These are phyloP conservation scores for Glycine tomentella DNA, from an alignment of 306 rosid genomes.

Conservation along the genomic window DNA sequence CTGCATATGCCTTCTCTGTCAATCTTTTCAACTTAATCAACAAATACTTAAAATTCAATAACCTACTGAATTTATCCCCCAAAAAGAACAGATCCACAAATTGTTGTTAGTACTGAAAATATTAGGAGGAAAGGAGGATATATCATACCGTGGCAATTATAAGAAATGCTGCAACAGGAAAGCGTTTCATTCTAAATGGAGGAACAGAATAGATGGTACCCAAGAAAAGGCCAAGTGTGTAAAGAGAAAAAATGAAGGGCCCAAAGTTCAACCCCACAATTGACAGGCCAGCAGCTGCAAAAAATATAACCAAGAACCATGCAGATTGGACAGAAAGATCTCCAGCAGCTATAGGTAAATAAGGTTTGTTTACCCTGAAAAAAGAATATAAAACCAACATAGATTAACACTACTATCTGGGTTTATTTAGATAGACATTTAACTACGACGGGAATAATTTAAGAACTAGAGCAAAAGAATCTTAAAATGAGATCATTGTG, in stretches of 20 bases:
- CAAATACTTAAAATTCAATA: conserved; percentile 30
- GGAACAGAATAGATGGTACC: conserved; percentile 97
- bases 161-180: conserved; percentile 95
- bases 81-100: not conserved
- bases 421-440: not conserved
- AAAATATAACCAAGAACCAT: conserved; percentile 87
- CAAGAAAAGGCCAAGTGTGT: conserved; percentile 83
- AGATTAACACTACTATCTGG: conserved; percentile 33
- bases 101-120: conserved; percentile 17
- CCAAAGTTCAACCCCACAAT: conserved; percentile 88
- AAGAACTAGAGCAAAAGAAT: conserved; percentile 1
- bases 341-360: conserved; percentile 97
- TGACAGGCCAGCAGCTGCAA: conserved; percentile 78
- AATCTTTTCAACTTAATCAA: conserved; percentile 41
- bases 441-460: not conserved
- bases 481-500: conserved; percentile 4
- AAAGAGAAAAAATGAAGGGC: conserved; percentile 84
- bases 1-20: conserved; percentile 59
- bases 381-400: conserved; percentile 39
- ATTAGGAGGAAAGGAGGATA: conserved; percentile 38
- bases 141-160: conserved; percentile 86
- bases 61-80: not conserved
- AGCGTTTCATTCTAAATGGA: conserved; percentile 93
- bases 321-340: conserved; percentile 97
- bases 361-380: conserved; percentile 97